These are phyloP conservation scores for Dendrothele bispora DNA, from an alignment of 768 basidiomycete genomes.

Conservation along the genomic window DNA sequence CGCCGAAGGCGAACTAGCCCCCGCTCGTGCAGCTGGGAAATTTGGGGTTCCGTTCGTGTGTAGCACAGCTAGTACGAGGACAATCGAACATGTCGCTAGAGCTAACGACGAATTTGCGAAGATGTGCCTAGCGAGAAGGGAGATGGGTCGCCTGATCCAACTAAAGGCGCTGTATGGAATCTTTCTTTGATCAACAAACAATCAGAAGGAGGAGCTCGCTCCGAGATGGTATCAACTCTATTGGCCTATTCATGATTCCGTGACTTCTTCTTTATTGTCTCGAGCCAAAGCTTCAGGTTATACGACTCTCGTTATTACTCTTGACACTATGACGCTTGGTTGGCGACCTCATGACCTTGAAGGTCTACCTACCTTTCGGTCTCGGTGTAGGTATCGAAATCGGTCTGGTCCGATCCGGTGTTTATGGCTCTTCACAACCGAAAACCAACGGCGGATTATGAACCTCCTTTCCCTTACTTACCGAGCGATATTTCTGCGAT, in stretches of 20 bases:
- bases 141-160: too few relatives aligned
- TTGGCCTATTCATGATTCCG: too few relatives aligned
- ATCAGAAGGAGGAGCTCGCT: too few relatives aligned
- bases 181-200: too few relatives aligned
- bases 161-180: too few relatives aligned
- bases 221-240: constrained; percentile 83
- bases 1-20: constrained; percentile 68
- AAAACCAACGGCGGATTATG: constrained; percentile 40
- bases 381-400: constrained; percentile 69
- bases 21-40: constrained; percentile 62
- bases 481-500: too few relatives aligned
- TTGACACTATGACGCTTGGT: constrained; percentile 72
- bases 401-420: constrained; percentile 71
- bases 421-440: constrained; percentile 64
- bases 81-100: constrained; percentile 75
- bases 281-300: constrained; percentile 69
- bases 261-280: constrained; percentile 62
- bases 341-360: constrained; percentile 79
- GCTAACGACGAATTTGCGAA: constrained; percentile 73
- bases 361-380: constrained; percentile 61
- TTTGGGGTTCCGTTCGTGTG: constrained; percentile 70
- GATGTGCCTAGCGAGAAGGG: too few relatives aligned
- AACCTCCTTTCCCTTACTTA: too few relatives aligned
- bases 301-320: constrained; percentile 72
- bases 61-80: constrained; percentile 70